Evolutionary conservation across 257 asterid genomes (phyloP).

Genomic region (Plantago major): DNA sequence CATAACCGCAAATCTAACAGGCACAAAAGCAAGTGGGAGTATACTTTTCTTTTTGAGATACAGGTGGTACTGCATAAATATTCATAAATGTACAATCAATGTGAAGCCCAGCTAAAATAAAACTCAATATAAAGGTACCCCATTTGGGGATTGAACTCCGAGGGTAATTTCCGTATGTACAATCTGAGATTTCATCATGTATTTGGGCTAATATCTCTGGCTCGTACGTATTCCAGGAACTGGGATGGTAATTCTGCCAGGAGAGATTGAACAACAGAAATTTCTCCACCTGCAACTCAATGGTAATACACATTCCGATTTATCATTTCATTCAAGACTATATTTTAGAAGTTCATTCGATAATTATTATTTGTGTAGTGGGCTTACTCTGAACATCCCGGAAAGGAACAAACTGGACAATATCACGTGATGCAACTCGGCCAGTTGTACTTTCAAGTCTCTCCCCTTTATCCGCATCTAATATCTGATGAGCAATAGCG

Average conservation of each 20-base stretch:
- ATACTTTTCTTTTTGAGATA: no score
- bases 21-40: neutral
- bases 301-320: no score
- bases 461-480: slow-evolving; percentile 94
- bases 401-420: slow-evolving; percentile 93
- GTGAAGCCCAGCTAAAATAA: no score
- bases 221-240: slow-evolving; percentile 70
- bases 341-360: no score
- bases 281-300: slow-evolving; percentile 57
- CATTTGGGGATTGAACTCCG: no score
- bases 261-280: slow-evolving; percentile 74
- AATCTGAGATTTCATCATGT: slow-evolving; percentile 29
- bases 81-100: no score
- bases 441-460: slow-evolving; percentile 86
- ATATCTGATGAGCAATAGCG: slow-evolving; percentile 47
- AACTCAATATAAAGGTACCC: no score
- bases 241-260: slow-evolving; percentile 89
- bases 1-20: neutral
- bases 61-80: no score
- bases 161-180: slow-evolving; percentile 39
- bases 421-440: slow-evolving; percentile 90
- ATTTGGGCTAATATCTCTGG: slow-evolving; percentile 60
- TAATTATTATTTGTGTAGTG: no score
- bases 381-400: slow-evolving; percentile 81
- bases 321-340: no score